Evolutionary conservation across 2,329 filamentous ascomycete species (phyloP).

Genomic region (Penicillium nordicum): DNA sequence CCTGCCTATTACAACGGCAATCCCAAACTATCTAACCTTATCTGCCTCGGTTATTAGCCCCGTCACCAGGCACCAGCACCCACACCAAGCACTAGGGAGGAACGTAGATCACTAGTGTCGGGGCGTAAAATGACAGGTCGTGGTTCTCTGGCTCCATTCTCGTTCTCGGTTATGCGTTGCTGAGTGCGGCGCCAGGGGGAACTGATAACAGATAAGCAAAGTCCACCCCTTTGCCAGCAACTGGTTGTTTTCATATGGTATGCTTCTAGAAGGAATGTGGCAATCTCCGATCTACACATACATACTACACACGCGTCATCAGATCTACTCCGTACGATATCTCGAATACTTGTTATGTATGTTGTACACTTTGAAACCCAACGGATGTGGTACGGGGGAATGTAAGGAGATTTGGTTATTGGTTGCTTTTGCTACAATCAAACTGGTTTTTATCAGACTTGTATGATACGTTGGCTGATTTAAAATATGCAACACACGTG

Average conservation of each 20-base stretch:
- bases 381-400: background rate
- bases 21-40: background rate
- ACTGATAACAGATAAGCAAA: slow-evolving; percentile 1
- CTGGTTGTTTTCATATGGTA: background rate
- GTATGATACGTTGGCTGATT: background rate
- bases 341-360: background rate
- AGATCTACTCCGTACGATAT: background rate
- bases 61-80: background rate
- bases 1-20: background rate
- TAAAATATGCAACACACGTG: background rate
- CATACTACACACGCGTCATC: background rate
- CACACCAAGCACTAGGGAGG: slow-evolving; percentile 1
- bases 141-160: background rate
- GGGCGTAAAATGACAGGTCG: background rate
- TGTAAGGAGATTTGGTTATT: background rate
- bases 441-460: background rate
- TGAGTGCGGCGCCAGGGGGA: background rate
- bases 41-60: background rate
- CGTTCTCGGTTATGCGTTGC: background rate
- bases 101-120: background rate
- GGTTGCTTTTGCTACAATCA: background rate
- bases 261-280: slow-evolving; percentile 4
- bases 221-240: background rate
- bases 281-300: background rate
- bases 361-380: background rate